Evolutionary conservation across 2,329 filamentous ascomycete genomes (phyloP), one percentile per base, ranked within the genome.

Genomic region (Didymella sp.): DNA sequence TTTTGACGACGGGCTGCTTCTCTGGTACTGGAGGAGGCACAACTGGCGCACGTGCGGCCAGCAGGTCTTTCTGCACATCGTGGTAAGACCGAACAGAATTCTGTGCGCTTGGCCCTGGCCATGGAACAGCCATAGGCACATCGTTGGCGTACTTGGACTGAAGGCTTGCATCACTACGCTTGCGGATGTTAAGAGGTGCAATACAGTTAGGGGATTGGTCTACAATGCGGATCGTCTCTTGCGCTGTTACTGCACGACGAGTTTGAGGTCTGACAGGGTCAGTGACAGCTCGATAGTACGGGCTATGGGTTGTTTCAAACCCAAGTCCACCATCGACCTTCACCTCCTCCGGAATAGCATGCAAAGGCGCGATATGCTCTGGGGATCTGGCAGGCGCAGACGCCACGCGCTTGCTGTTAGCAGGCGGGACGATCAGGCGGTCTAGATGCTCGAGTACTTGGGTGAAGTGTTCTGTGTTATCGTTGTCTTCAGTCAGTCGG

Each of bases 361-460:
- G 82, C 40, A 85, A 70, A 53, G 74, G 73, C 54, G 60, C 63
- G 56, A 56, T 54, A 22, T 64, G 68, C 55, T 73, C 71, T 27
- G 66, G 67, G 25, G 69, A 73, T 57, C 66, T 67, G 49, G 68
- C 66, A 56, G 77, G 69, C n/a, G 81, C 81, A 54, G 83, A 85
- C 11, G 75, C 76, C 24, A 72, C 69, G 44, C 83, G 78, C 74
- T 78, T 72, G 72, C 71, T 49, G 40, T 65, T 60, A 45, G 60
- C 44, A 24, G 69, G 64, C n/a, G 80, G 79, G 45, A 81, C 74
- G 60, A 87, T 84, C 24, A 87, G 74, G 17, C 80, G 79, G 71
- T 87, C 85, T 12, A 88, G 78, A 59, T 87, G 82, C 8, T 80
- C 80, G 42, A 89, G 83, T 22, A 89, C 82, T 43, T 86, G 82